Percentiles rank a stretch among this genome's conserved stretches.
Evolutionary conservation across 306 rosid species (phyloP).

Genomic region (Alnus glutinosa): DNA sequence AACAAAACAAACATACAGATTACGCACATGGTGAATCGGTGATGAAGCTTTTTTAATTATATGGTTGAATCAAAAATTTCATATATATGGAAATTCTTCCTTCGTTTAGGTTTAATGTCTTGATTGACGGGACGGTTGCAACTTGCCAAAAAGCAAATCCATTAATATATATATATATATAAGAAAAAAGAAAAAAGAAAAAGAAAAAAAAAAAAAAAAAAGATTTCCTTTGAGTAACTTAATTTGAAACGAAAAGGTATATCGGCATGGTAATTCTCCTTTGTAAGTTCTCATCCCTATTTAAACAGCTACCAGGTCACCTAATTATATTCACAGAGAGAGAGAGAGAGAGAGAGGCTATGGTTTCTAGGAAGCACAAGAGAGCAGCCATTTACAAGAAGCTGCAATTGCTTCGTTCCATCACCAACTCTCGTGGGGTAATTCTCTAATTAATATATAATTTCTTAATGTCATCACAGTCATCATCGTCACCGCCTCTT

Average conservation of each 20-base stretch:
- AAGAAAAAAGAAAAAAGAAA: background rate
- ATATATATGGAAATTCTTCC: background rate
- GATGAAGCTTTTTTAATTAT: background rate
- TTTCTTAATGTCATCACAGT: conserved; percentile 10
- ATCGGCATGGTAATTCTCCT: too few species aligned
- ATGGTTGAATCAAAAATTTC: background rate
- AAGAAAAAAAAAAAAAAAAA: background rate
- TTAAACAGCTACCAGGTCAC: conserved; percentile 24
- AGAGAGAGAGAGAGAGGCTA: conserved; percentile 25
- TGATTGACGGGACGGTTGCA: background rate
- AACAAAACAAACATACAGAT: too few species aligned
- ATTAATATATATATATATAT: background rate
- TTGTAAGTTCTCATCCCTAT: conserved; percentile 31
- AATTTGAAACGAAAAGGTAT: too few species aligned
- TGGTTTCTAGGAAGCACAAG: conserved; percentile 64
- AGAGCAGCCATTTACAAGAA: conserved; percentile 43
- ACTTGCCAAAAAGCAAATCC: background rate
- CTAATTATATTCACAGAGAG: conserved; percentile 22
- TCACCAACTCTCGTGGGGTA: conserved; percentile 51
- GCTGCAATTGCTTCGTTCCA: conserved; percentile 57
- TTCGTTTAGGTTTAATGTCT: background rate
- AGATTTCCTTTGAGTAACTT: too few species aligned
- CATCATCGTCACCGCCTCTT: conserved; percentile 11
- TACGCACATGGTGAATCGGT: too few species aligned
- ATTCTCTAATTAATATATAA: conserved; percentile 13